phyloP scores from a whole-genome alignment of 2,329 filamentous ascomycete species.

The Sporothrix brunneoviolacea region DNA sequence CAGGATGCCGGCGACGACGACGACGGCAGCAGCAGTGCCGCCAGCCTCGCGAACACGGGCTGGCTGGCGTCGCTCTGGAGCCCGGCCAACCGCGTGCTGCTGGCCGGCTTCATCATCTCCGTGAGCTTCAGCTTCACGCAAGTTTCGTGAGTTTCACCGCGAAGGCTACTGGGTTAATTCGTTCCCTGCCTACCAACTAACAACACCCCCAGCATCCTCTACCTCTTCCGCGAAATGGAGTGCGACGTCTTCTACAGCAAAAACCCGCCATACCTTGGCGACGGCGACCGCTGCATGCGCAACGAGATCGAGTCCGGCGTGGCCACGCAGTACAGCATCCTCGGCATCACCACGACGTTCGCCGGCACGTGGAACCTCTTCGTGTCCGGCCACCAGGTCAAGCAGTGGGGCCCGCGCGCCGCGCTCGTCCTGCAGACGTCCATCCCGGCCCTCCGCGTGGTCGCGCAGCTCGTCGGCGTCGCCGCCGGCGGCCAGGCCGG shows the following conservation, averaged over 20 bases:
- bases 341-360: slow-evolving; percentile 61
- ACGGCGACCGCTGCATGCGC: slow-evolving; percentile 49
- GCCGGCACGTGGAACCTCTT: slow-evolving; percentile 62
- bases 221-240: slow-evolving; percentile 65
- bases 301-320: slow-evolving; percentile 59
- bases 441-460: slow-evolving; percentile 57
- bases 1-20: neutral
- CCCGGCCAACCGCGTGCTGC: slow-evolving; percentile 40
- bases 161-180: neutral
- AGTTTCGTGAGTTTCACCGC: slow-evolving; percentile 35
- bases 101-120: slow-evolving; percentile 55
- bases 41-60: neutral
- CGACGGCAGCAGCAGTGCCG: neutral
- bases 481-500: slow-evolving; percentile 52
- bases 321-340: slow-evolving; percentile 55
- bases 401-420: slow-evolving; percentile 55
- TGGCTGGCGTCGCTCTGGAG: slow-evolving; percentile 13
- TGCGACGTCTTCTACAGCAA: slow-evolving; percentile 62
- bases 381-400: slow-evolving; percentile 60
- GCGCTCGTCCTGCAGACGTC: slow-evolving; percentile 58
- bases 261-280: slow-evolving; percentile 43
- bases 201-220: slow-evolving; percentile 34
- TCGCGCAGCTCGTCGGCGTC: slow-evolving; percentile 59
- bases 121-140: slow-evolving; percentile 44
- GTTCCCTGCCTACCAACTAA: neutral